Percentiles rank a stretch among this genome's conserved stretches.
phyloP scores from a whole-genome alignment of 192 early-diverging fungal genomes.

The Kappamyces sp. region DNA sequence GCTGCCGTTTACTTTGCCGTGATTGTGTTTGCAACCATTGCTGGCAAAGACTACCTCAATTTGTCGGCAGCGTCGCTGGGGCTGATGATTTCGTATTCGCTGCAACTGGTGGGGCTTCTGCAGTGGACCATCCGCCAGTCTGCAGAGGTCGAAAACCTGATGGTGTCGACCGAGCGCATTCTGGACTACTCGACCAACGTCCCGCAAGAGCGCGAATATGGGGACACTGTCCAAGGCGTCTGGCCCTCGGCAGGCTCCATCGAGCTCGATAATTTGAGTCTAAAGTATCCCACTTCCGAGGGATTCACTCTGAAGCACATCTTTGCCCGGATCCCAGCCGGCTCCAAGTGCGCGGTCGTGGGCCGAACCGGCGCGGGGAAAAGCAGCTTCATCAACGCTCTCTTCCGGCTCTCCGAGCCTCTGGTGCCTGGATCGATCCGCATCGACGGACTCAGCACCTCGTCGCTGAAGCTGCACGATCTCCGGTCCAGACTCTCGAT shows the following conservation, averaged over 20 bases:
- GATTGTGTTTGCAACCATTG: slow-evolving; percentile 44
- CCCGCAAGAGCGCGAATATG: slow-evolving; percentile 24
- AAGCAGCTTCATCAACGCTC: slow-evolving; percentile 54
- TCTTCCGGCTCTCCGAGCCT: slow-evolving; percentile 73
- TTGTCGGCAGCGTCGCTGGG: slow-evolving; percentile 46
- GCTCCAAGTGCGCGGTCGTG: slow-evolving; percentile 75
- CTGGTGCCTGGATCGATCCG: slow-evolving; percentile 40
- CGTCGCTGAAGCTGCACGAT: slow-evolving; percentile 45
- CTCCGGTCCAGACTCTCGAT: slow-evolving; percentile 50
- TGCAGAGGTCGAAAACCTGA: slow-evolving; percentile 46
- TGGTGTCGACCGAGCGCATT: slow-evolving; percentile 63
- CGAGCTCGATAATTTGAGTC: slow-evolving; percentile 46
- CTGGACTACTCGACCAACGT: slow-evolving; percentile 49
- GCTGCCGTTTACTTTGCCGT: slow-evolving; percentile 40
- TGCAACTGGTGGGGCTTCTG: slow-evolving; percentile 49
- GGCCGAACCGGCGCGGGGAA: slow-evolving; percentile 83
- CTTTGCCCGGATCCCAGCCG: slow-evolving; percentile 52
- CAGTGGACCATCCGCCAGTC: slow-evolving; percentile 43
- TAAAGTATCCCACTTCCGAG: slow-evolving; percentile 45
- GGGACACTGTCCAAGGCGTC: slow-evolving; percentile 24
- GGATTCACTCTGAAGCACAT: slow-evolving; percentile 53
- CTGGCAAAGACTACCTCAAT: slow-evolving; percentile 25
- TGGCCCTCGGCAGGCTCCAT: slow-evolving; percentile 64
- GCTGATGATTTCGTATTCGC: slow-evolving; percentile 43
- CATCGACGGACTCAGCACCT: slow-evolving; percentile 65